phyloP scores from a whole-genome alignment of 148 eudicot genomes.

The Nepenthes gracilis region DNA sequence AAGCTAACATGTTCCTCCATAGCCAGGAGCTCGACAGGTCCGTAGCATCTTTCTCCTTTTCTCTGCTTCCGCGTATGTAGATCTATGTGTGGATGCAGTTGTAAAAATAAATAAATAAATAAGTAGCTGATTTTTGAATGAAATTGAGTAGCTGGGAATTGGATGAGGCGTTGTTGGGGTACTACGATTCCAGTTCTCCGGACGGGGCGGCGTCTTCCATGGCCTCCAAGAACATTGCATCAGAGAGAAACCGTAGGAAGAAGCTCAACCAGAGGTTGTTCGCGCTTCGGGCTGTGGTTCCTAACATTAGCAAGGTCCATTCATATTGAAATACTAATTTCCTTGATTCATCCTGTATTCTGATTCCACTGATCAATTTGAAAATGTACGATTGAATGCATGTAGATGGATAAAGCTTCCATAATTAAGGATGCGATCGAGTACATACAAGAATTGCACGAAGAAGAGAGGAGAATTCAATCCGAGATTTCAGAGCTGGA shows the following conservation, averaged over 20 bases:
- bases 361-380: not conserved
- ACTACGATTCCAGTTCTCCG: slow-evolving; percentile 81
- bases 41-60: not conserved
- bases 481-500: slow-evolving; percentile 48
- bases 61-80: not conserved
- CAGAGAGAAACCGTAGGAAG: slow-evolving; percentile 67
- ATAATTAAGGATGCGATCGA: slow-evolving; percentile 72
- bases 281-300: slow-evolving; percentile 75
- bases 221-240: slow-evolving; percentile 60
- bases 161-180: slow-evolving; percentile 49
- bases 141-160: slow-evolving; percentile 24
- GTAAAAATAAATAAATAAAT: not conserved
- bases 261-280: slow-evolving; percentile 71
- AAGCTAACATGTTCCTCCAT: slow-evolving; percentile 2
- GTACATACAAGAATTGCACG: slow-evolving; percentile 55
- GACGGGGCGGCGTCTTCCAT: slow-evolving; percentile 40
- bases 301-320: slow-evolving; percentile 68
- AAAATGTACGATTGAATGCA: not conserved
- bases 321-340: not conserved
- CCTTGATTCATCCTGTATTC: not conserved
- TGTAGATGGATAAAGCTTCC: slow-evolving; percentile 85
- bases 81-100: not conserved
- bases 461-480: slow-evolving; percentile 42
- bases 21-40: not conserved
- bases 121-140: not conserved